Evolutionary conservation across 331 rosid species (phyloP), one percentile per base, ranked within the genome.

Genomic region (Quercus tomentella): DNA sequence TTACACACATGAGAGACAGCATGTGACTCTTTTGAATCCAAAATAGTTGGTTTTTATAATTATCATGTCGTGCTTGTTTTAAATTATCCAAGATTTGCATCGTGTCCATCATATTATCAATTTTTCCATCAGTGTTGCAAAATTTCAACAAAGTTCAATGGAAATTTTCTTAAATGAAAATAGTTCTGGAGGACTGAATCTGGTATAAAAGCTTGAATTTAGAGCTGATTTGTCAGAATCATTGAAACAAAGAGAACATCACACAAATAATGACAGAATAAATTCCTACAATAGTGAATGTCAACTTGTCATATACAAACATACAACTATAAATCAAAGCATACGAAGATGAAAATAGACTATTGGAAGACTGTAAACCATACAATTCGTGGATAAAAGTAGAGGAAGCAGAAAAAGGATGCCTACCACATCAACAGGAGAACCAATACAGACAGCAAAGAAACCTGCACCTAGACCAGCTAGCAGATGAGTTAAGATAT

Each of bases 401-500:
- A 35, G 12, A 65, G 54, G 54, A 3, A 54, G 63, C 6, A 23
- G 1, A 5, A 74, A 52, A 54, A 77, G 74, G 76, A 84, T 71
- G 72, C 93, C 66, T 95, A 96, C 99, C 96, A 96, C 97, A 77
- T 96, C 99, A 83, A 93, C 96, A 3, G 99, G 99, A 80, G 99
- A 96, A 81, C 99, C 99, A 73, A 96, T 82, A 77, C 87, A 91
- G 77, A 93, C 97, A 23, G 99, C 99, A 83, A 96, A 93, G 70
- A 96, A 88, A 75, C 99, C 99, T 14, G 99, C 98, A 79, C 94
- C 98, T 86, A 90, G 83, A 88, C 99, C 97, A 80, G 99, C 99
- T 31, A 96, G 90, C 75, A 96, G 88, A 76, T 96, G 99, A 89
- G 99, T 88, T 81, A 91, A 86, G 81, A 82, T 80, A 87, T 86